Evolutionary conservation across 176 grass and related monocot species (phyloP), one percentile per base, ranked within the genome.

Genomic region (Dendrocalamus sinicus): DNA sequence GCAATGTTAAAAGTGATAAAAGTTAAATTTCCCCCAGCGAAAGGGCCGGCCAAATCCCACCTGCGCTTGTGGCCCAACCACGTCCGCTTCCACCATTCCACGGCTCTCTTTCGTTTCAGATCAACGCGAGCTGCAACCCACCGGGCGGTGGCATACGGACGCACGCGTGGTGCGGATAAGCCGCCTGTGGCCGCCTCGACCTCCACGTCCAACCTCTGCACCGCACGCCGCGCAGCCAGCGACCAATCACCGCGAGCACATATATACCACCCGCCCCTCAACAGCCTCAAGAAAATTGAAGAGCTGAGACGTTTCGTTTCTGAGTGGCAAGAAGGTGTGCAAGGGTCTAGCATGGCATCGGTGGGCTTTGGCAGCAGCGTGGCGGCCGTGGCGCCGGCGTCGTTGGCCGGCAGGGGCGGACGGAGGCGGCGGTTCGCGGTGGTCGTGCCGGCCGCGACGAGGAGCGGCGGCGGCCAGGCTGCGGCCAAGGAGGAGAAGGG

Each of bases 401-500:
- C 75, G 81, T 22, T 52, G 41, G 77, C 32, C 26, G 58, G 35
- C 0, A n/a, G 7, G 80, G 70, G 22, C 0, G 32, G 62, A 12
- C 30, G 47, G 19, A 22, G n/a, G 30, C 75, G 23, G 24, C 70
- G 73, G 77, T 37, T 69, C 22, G 67, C 52, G 75, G 0, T 79
- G 39, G 79, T 39, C 57, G 48, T 68, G 41, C 85, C 70, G 16
- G 60, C 60, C 3, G 86, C 86, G 12, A 89, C 79, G 40, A 81
- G 67, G 82, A 15, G 62, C 12, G 26, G 26, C 22, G 84, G 72
- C 15, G 12, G 51, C 30, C 69, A 41, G 10, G 82, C 73, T 30
- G 78, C 83, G 35, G 35, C 83, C 58, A 86, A 88, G 83, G 80
- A 94, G 89, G 92, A 94, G 92, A 91, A 86, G 86, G 24, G 89